Evolutionary conservation across 257 asterid species (phyloP), one percentile per base, ranked within the genome.

Genomic region (Fraxinus anomala): DNA sequence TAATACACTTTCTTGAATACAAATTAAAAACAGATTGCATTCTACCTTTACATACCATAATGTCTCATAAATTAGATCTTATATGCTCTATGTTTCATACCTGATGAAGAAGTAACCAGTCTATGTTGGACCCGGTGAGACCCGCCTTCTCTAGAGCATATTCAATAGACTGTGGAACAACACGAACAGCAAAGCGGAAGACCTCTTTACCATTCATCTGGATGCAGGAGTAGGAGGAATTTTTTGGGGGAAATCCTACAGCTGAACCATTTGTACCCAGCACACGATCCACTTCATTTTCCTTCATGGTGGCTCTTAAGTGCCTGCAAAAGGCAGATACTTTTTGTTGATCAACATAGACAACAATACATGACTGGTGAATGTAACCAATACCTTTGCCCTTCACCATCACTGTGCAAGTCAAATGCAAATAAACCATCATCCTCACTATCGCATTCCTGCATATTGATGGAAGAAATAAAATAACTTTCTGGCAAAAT

Each of bases 161-260:
- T 75, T 88, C 97, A 67, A 96, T 93, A 1, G 98, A 92, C 81
- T 92, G 94, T 23, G 99, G 99, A 80, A 96, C 99, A 56, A 75
- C 97, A 73, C 97, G 96, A 51, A 78, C 89, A 13, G 99, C 99
- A 81, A 96, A 96, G 1, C 98, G 96, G 70, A 96, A 96, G 67
- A 96, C 99, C 85, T 96, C 99, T 83, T 93, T 93, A 51, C 99
- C 99, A 19, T 96, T 96, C 99, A 96, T 96, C 82, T 93, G 92
- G 75, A 96, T 87, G 84, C 90, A 89, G 2, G 99, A 96, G 81
- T 87, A 96, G 1, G 94, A 84, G 4, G 92, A 77, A 71, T 79
- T 82, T 83, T 86, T 89, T 31, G 97, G 92, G 40, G 93, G 85
- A 74, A 79, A 85, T 72, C 88, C 92, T 11, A 79, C 86, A 69